These are phyloP conservation scores for Metschnikowia santaceciliae DNA, from an alignment of 805 yeast species.

Conservation along the genomic window DNA sequence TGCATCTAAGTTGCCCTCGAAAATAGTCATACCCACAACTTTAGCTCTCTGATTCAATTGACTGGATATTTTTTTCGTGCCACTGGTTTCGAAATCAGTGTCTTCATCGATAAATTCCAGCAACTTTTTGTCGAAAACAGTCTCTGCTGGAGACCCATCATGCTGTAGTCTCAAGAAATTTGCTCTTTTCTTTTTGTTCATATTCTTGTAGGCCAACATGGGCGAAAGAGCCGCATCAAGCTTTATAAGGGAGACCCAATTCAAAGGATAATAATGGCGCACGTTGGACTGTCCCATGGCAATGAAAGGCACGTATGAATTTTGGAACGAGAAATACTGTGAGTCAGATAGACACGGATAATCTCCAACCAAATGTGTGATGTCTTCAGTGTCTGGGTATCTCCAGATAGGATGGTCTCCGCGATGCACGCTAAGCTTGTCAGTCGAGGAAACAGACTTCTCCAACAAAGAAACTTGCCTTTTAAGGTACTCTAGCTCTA, in stretches of 20 bases:
- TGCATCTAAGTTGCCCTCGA: conserved; percentile 17
- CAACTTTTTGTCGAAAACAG: conserved; percentile 12
- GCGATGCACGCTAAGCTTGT: not conserved
- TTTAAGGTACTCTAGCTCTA: conserved; percentile 19
- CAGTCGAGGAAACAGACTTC: conserved; percentile 12
- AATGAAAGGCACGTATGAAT: conserved; percentile 21
- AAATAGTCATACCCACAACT: conserved; percentile 18
- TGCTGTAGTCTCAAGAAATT: not conserved
- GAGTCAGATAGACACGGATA: conserved; percentile 18
- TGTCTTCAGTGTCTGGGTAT: conserved; percentile 2
- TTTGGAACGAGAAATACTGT: conserved; percentile 35
- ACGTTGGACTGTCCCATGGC: conserved; percentile 5
- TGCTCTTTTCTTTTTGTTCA: not conserved
- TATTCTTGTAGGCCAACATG: conserved; percentile 17
- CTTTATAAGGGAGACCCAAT: conserved; percentile 16
- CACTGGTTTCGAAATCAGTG: conserved; percentile 6
- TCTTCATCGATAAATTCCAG: conserved; percentile 9
- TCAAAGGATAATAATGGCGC: conserved; percentile 16
- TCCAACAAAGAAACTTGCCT: conserved; percentile 20
- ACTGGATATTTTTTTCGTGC: conserved; percentile 3
- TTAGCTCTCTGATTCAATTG: conserved; percentile 16
- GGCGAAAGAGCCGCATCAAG: conserved; percentile 17
- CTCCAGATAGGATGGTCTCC: conserved; percentile 7
- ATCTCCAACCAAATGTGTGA: conserved; percentile 9
- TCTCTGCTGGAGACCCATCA: conserved; percentile 9